A percentile compares a stretch with the other conserved stretches of the same genome.
Conservation (phyloP, 2,329 filamentous ascomycete genomes). For the Atkinsonella hypoxylon region DNA sequence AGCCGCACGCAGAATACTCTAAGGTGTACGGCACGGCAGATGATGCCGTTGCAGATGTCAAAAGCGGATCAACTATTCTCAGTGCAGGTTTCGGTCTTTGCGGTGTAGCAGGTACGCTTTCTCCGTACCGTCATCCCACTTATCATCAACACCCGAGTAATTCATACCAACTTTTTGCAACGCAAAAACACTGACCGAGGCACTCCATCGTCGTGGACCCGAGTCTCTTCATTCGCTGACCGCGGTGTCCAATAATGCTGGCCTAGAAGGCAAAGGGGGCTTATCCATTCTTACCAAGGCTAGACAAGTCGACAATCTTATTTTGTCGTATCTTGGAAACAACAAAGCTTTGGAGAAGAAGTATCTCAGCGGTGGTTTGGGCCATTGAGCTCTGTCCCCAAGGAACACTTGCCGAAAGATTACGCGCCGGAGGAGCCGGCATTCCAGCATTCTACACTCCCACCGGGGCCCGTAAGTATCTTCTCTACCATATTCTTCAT, state of each 20-base stretch:
- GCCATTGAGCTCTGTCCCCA: slow-evolving; percentile 68
- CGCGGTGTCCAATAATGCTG: slow-evolving; percentile 73
- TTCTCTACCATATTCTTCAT: too few relatives aligned
- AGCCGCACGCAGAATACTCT: slow-evolving; percentile 22
- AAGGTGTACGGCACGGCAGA: slow-evolving; percentile 46
- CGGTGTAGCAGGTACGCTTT: slow-evolving; percentile 46
- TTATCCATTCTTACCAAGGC: slow-evolving; percentile 56
- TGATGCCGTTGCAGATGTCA: slow-evolving; percentile 57
- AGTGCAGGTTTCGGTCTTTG: slow-evolving; percentile 77
- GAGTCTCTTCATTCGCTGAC: slow-evolving; percentile 56
- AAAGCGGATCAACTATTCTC: slow-evolving; percentile 58
- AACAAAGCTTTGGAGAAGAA: slow-evolving; percentile 67
- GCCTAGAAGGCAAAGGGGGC: slow-evolving; percentile 54
- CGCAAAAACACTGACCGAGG: slow-evolving; percentile 59
- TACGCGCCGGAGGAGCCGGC: slow-evolving; percentile 61
- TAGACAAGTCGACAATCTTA: slow-evolving; percentile 59
- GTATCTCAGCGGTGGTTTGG: slow-evolving; percentile 60
- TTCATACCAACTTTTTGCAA: too few relatives aligned
- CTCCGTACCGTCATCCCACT: background rate
- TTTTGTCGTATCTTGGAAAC: slow-evolving; percentile 64
- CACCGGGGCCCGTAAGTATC: slow-evolving; percentile 49
- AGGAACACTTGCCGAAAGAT: slow-evolving; percentile 60
- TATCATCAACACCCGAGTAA: background rate
- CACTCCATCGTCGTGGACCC: slow-evolving; percentile 47
- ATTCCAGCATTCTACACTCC: slow-evolving; percentile 76